Evolutionary conservation across 2,329 filamentous ascomycete species (phyloP), one percentile per base, ranked within the genome.

Genomic region (Fusarium sp.): DNA sequence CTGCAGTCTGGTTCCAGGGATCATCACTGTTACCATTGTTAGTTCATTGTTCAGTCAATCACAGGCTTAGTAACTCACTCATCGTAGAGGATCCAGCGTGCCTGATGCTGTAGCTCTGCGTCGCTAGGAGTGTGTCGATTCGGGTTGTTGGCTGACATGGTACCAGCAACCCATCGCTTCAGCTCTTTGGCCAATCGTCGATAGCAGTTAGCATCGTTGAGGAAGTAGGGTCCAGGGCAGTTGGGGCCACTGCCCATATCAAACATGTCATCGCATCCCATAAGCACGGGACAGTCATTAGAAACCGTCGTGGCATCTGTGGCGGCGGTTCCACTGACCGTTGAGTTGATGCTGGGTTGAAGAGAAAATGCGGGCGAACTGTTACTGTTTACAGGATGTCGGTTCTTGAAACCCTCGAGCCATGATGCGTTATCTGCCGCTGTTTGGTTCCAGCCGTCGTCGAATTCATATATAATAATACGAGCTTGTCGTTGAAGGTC

Each of bases 401-500:
- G 81, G 39, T 80, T 75, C 61, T 82, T 85, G 77, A 90, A 90
- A 15, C 81, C 78, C 6, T 79, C 75, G 3, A 90, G 79, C 85
- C 87, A 89, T 6, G 80, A 76, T 5, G 79, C 67, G 63, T 88
- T 86, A 66, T 91, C 88, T 5, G 87, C 86, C 1, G 84, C 85
- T 3, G 88, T 91, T 71, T 89, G 88, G 66, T 90, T 90, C 87
- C 88, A 90, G 12, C 84, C 84, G 69, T 90, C 88, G 53, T 89
- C 86, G 60, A 83, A 85, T 46, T 88, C 87, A 76, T 88, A 90
- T 23, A 90, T 87, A 69, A 90, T 88, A 52, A 88, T 81, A 65
- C 88, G 84, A 23, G 87, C 88, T 69, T 89, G 81, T 28, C 79
- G 80, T 70, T 89, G 88, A 38, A 91, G 75, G 44, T 86, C 84